These are phyloP conservation scores for Gossypioides kirkii DNA, from an alignment of 345 rosid species.

Conservation along the genomic window DNA sequence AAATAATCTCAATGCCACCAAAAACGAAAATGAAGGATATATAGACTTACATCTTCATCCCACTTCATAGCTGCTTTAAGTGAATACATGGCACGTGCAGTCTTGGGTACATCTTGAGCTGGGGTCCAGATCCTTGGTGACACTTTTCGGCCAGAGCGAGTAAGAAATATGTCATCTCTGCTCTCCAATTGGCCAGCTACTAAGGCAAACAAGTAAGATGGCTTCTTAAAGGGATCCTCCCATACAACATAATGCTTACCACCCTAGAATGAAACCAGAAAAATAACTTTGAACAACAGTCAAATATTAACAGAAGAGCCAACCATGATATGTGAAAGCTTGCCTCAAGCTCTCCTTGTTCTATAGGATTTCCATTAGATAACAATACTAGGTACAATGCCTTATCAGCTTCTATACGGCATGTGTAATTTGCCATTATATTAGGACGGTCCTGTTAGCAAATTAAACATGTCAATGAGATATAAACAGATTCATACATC, in stretches of 20 bases:
- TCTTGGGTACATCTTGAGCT: constrained; percentile 83
- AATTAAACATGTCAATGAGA: constrained; percentile 17
- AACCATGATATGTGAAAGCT: constrained; percentile 10
- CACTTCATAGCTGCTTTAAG: constrained; percentile 98
- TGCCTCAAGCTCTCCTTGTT: constrained; percentile 82
- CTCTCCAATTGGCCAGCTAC: constrained; percentile 92
- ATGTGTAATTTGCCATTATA: constrained; percentile 91
- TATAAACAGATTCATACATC: constrained; percentile 11
- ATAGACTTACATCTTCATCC: constrained; percentile 85
- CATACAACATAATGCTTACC: constrained; percentile 85
- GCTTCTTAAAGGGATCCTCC: constrained; percentile 99
- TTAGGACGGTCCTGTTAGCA: constrained; percentile 85
- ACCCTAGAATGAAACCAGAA: constrained; percentile 41
- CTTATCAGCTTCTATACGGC: constrained; percentile 91
- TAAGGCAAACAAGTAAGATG: constrained; percentile 89
- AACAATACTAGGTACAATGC: constrained; percentile 76
- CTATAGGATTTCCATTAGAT: constrained; percentile 88
- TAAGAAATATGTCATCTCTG: constrained; percentile 77
- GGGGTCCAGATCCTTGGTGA: constrained; percentile 92
- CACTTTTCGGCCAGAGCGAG: constrained; percentile 81
- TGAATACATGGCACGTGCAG: constrained; percentile 97
- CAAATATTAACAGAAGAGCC: constrained; percentile 3
- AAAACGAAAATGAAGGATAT: background rate
- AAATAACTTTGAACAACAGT: constrained; percentile 5
- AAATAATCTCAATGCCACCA: constrained; percentile 1